A percentile compares a stretch with the other conserved stretches of the same genome.
These are phyloP conservation scores for Penicillium ucsense DNA, from an alignment of 495 filamentous ascomycete genomes.

Conservation along the genomic window DNA sequence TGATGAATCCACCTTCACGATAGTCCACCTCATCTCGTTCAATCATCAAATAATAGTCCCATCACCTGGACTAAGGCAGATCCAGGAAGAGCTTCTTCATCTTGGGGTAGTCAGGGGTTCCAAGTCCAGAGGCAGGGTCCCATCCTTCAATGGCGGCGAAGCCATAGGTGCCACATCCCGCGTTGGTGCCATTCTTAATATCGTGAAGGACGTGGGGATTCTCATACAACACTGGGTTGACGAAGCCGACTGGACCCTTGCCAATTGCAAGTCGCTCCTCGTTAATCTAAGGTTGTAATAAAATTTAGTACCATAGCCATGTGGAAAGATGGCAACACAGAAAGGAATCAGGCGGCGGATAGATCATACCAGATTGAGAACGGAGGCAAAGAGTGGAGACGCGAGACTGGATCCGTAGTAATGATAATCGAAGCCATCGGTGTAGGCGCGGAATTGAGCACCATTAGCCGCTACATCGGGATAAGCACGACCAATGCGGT, in stretches of 20 bases:
- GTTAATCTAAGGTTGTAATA: slow-evolving; percentile 24
- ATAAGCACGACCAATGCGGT: slow-evolving; percentile 49
- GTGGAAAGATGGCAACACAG: background rate
- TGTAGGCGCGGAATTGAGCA: slow-evolving; percentile 42
- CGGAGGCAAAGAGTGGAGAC: slow-evolving; percentile 44
- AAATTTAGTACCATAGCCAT: background rate
- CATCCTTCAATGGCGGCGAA: slow-evolving; percentile 40
- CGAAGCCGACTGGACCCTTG: slow-evolving; percentile 41
- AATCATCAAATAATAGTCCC: background rate
- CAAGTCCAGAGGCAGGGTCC: slow-evolving; percentile 47
- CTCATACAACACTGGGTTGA: slow-evolving; percentile 43
- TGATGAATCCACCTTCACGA: too few relatives aligned
- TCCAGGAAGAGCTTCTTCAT: slow-evolving; percentile 33
- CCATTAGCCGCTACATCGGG: slow-evolving; percentile 57
- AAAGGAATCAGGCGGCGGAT: background rate
- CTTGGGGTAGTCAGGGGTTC: slow-evolving; percentile 43
- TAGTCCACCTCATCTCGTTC: too few relatives aligned
- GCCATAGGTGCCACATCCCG: slow-evolving; percentile 39
- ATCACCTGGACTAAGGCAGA: slow-evolving; percentile 12
- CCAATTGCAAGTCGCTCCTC: slow-evolving; percentile 36
- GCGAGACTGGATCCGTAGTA: slow-evolving; percentile 47
- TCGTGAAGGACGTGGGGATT: slow-evolving; percentile 39
- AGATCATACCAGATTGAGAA: slow-evolving; percentile 35
- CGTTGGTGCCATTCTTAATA: slow-evolving; percentile 36
- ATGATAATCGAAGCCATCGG: slow-evolving; percentile 24